Percentiles rank a stretch among this genome's conserved stretches.
Conservation (phyloP, 768 basidiomycete species). For the Boletales sp. region DNA sequence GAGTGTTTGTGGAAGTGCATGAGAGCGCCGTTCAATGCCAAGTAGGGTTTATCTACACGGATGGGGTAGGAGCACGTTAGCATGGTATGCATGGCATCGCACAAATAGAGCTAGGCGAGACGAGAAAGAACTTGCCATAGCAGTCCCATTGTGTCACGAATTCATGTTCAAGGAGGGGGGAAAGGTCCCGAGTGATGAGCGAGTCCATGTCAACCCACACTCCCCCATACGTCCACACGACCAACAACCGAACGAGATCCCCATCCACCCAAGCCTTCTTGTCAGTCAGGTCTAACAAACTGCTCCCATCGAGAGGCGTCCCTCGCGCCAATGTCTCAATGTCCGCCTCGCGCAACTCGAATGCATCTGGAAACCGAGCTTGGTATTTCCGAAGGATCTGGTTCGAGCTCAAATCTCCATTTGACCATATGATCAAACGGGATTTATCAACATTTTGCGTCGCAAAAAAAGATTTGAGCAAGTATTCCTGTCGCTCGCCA, state of each 20-base stretch:
- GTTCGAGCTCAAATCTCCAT: conserved; percentile 64
- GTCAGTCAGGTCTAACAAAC: conserved; percentile 60
- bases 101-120: neutral
- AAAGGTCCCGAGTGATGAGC: conserved; percentile 81
- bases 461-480: conserved; percentile 91
- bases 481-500: conserved; percentile 78
- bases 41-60: conserved; percentile 64
- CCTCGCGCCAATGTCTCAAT: conserved; percentile 63
- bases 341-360: conserved; percentile 69
- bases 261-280: conserved; percentile 92
- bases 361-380: conserved; percentile 60
- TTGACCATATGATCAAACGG: conserved; percentile 87
- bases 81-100: too few relatives aligned
- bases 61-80: neutral
- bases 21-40: conserved; percentile 86
- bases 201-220: conserved; percentile 99
- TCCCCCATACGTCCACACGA: conserved; percentile 88
- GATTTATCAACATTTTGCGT: conserved; percentile 71
- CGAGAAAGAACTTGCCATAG: conserved; percentile 59
- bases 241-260: conserved; percentile 82
- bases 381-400: conserved; percentile 59
- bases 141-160: conserved; percentile 99
- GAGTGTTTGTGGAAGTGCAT: conserved; percentile 92
- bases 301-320: conserved; percentile 71
- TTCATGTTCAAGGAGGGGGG: conserved; percentile 87